Conservation (phyloP, 805 yeast genomes). For the Myxozyma monticola region DNA sequence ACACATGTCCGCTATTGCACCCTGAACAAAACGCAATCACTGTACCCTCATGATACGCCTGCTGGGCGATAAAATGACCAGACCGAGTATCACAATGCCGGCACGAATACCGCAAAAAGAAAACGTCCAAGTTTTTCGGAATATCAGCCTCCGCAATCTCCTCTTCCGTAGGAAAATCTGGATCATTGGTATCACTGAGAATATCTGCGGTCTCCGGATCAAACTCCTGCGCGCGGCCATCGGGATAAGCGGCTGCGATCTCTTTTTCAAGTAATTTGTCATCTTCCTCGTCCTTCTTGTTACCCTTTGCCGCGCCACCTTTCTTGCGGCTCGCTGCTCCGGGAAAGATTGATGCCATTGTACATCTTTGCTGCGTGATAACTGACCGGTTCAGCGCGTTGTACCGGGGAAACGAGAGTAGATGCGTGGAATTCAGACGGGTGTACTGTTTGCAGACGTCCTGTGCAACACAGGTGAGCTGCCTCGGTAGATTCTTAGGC, state of each 20-base stretch:
- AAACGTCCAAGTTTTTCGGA: slow-evolving; percentile 9
- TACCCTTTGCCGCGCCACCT: background rate
- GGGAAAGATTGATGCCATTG: slow-evolving; percentile 3
- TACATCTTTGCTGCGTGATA: no score
- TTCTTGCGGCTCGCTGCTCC: background rate
- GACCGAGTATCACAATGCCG: slow-evolving; percentile 13
- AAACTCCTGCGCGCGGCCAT: background rate
- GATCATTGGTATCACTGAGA: slow-evolving; percentile 8
- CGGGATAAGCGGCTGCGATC: slow-evolving; percentile 3
- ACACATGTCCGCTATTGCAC: slow-evolving; percentile 11
- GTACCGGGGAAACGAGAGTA: no score
- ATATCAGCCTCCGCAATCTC: slow-evolving; percentile 18
- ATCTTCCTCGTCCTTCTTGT: background rate
- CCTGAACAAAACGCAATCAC: slow-evolving; percentile 6
- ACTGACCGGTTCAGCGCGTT: no score
- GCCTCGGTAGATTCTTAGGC: no score
- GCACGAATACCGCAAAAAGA: slow-evolving; percentile 12
- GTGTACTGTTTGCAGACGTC: no score
- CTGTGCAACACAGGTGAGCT: no score
- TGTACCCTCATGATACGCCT: slow-evolving; percentile 24
- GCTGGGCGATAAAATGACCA: slow-evolving; percentile 20
- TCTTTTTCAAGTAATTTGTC: slow-evolving; percentile 5
- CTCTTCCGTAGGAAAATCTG: slow-evolving; percentile 25
- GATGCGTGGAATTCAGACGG: no score
- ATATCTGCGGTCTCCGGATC: background rate